Evolutionary conservation across 2,329 filamentous ascomycete species (phyloP).

Genomic region (Kalmusia sp.): DNA sequence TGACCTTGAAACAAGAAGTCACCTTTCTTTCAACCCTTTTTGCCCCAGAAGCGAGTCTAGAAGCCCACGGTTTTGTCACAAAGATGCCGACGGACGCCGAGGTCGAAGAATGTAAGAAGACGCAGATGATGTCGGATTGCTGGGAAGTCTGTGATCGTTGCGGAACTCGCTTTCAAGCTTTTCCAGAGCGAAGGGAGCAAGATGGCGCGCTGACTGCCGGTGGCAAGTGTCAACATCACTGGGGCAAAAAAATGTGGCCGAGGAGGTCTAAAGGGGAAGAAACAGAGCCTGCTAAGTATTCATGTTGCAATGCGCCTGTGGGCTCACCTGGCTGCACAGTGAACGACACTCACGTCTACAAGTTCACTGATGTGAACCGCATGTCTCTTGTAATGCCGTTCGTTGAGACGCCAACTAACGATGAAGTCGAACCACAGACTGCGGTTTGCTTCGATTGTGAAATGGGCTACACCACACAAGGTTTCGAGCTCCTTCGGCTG

Average conservation of each 20-base stretch:
- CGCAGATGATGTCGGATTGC: constrained; percentile 70
- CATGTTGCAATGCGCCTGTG: constrained; percentile 79
- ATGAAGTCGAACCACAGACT: constrained; percentile 48
- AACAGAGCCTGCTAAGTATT: constrained; percentile 65
- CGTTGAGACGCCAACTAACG: constrained; percentile 74
- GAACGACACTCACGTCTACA: constrained; percentile 82
- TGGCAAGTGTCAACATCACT: constrained; percentile 82
- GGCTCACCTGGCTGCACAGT: constrained; percentile 81
- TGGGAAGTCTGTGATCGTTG: constrained; percentile 94
- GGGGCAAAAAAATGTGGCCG: constrained; percentile 68
- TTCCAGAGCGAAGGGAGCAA: constrained; percentile 79
- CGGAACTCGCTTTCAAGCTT: constrained; percentile 85
- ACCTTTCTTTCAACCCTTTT: constrained; percentile 56
- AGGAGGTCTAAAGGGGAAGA: constrained; percentile 61
- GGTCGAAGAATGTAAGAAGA: constrained; percentile 70
- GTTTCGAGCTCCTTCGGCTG: constrained; percentile 87
- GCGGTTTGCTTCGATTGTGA: constrained; percentile 94
- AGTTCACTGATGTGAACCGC: constrained; percentile 75
- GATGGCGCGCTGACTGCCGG: constrained; percentile 79
- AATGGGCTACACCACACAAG: constrained; percentile 92
- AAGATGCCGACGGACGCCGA: constrained; percentile 69
- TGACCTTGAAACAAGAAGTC: constrained; percentile 70
- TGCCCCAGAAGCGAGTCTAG: constrained; percentile 69
- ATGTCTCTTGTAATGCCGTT: constrained; percentile 83
- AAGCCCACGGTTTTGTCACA: constrained; percentile 77